Evolutionary conservation across 805 yeast genomes (phyloP).

Genomic region (Suhomyces faveliae): DNA sequence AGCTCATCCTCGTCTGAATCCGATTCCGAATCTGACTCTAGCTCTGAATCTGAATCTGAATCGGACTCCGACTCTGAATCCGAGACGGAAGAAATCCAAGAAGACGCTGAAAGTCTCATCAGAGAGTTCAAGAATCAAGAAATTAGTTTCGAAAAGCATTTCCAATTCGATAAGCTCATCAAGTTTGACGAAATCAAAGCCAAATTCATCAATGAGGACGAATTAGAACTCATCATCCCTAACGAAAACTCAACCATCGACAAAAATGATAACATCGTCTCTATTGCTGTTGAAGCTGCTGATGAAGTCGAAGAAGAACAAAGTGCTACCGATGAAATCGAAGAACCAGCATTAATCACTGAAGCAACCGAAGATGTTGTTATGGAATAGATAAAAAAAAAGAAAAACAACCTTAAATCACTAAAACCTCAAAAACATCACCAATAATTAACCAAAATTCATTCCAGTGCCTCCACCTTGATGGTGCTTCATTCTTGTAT

Average conservation of each 20-base stretch:
- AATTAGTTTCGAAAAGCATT: constrained; percentile 42
- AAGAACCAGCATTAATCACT: constrained; percentile 7
- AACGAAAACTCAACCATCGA: constrained; percentile 22
- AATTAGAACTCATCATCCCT: constrained; percentile 43
- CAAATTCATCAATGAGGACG: constrained; percentile 35
- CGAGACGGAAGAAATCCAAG: constrained; percentile 39
- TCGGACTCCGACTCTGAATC: constrained; percentile 14
- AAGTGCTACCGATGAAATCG: constrained; percentile 11
- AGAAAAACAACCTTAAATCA: not conserved
- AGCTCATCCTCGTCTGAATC: constrained; percentile 14
- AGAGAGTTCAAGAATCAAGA: constrained; percentile 39
- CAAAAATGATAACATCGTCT: constrained; percentile 21
- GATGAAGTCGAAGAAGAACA: constrained; percentile 5
- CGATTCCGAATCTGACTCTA: constrained; percentile 14
- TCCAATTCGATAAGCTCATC: constrained; percentile 40
- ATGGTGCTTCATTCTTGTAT: constrained; percentile 4
- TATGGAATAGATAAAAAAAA: constrained; percentile 2
- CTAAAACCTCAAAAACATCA: not conserved
- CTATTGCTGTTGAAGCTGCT: constrained; percentile 24
- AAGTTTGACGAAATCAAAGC: constrained; percentile 39
- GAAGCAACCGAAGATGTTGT: constrained; percentile 7
- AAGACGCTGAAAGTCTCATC: constrained; percentile 39
- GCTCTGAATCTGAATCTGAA: constrained; percentile 17
- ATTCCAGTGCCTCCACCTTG: constrained; percentile 4
- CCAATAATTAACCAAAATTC: not conserved